Evolutionary conservation across 257 asterid species (phyloP).

Genomic region (Galeopsis tetrahit): DNA sequence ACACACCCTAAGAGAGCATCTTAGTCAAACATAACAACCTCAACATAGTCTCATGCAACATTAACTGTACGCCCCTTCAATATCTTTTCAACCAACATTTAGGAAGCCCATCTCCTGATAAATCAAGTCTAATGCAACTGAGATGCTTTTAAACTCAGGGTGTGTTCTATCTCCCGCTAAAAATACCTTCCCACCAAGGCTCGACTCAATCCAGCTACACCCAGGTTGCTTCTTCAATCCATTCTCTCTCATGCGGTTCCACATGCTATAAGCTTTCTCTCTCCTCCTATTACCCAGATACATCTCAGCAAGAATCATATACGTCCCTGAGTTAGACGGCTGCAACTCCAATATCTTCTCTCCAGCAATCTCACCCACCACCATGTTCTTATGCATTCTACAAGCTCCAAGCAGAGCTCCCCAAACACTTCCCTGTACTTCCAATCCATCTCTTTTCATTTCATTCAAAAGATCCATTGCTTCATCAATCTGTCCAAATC

Average conservation of each 20-base stretch:
- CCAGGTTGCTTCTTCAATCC: constrained; percentile 77
- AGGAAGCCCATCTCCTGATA: constrained; percentile 47
- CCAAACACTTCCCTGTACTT: constrained; percentile 60
- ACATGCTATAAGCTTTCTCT: constrained; percentile 49
- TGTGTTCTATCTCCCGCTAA: constrained; percentile 63
- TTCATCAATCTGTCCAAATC: constrained; percentile 58
- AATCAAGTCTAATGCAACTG: constrained; percentile 44
- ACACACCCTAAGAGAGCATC: too few relatives aligned
- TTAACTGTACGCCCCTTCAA: constrained; percentile 8
- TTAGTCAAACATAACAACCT: too few relatives aligned
- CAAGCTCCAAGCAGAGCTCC: constrained; percentile 76
- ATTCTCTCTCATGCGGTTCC: constrained; percentile 60
- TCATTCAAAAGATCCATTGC: constrained; percentile 49
- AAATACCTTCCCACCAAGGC: constrained; percentile 54
- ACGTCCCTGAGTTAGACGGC: constrained; percentile 63
- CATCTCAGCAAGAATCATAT: constrained; percentile 65
- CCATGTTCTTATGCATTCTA: constrained; percentile 57
- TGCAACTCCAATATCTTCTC: constrained; percentile 61
- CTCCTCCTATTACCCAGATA: constrained; percentile 56
- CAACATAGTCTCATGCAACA: too few relatives aligned
- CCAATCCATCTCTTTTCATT: constrained; percentile 47
- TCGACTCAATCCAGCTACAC: constrained; percentile 74
- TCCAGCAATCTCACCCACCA: constrained; percentile 57
- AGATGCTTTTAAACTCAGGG: constrained; percentile 46
- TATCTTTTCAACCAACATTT: constrained; percentile 16